These are phyloP conservation scores for Aspergillus neoniger DNA, from an alignment of 2,329 filamentous ascomycete genomes.

Conservation along the genomic window DNA sequence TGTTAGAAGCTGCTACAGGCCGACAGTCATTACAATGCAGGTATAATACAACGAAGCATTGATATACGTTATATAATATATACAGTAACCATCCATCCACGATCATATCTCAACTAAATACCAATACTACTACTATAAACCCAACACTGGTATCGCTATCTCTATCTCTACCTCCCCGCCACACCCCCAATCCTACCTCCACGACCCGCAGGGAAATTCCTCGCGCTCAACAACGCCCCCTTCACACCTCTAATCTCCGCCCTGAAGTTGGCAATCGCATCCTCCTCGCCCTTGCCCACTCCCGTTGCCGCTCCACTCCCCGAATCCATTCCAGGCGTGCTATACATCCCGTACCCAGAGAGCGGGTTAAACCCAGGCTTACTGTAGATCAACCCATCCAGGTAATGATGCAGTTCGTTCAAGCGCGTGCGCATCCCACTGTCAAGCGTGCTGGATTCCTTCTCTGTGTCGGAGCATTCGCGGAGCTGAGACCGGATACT, in stretches of 20 bases:
- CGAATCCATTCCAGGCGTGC: conserved; percentile 31
- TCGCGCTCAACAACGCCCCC: conserved; percentile 63
- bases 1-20: no score
- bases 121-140: no score
- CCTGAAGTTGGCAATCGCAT: conserved; percentile 60
- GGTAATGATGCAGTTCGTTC: conserved; percentile 54
- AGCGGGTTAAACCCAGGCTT: conserved; percentile 31
- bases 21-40: no score
- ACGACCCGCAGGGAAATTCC: conserved; percentile 56
- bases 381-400: conserved; percentile 51
- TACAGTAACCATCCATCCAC: no score
- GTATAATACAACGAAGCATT: no score
- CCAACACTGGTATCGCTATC: no score
- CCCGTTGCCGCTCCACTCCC: conserved; percentile 23
- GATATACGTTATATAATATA: no score
- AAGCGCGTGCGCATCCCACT: conserved; percentile 38
- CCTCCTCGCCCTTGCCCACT: conserved; percentile 50
- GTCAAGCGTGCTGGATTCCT: conserved; percentile 35
- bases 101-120: no score
- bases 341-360: conserved; percentile 38
- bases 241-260: conserved; percentile 64
- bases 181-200: conserved; percentile 28
- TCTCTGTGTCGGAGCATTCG: conserved; percentile 47
- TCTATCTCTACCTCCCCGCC: conserved; percentile 5
- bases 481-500: conserved; percentile 55